A percentile compares a stretch with the other conserved stretches of the same genome.
Evolutionary conservation across 805 yeast genomes (phyloP).

Genomic region (Nakazawaea holstii): DNA sequence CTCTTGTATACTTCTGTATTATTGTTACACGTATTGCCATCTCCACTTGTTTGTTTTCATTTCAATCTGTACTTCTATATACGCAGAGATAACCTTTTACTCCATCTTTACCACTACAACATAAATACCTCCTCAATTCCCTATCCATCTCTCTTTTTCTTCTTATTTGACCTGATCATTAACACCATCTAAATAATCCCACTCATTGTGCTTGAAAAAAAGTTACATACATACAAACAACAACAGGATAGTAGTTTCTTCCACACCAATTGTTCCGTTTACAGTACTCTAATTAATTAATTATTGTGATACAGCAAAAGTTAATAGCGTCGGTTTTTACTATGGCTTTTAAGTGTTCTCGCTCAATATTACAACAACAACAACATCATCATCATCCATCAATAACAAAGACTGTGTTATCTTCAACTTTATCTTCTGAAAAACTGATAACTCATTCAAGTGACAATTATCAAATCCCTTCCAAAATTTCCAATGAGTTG

Average conservation of each 20-base stretch:
- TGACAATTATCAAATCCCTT: background rate
- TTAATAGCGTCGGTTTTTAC: too few relatives aligned
- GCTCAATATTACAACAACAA: background rate
- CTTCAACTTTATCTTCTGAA: background rate
- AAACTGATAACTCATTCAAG: background rate
- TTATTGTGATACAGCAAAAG: too few relatives aligned
- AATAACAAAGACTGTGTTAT: background rate
- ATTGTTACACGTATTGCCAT: background rate
- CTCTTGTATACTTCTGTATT: too few relatives aligned
- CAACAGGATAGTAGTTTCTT: background rate
- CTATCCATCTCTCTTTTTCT: too few relatives aligned
- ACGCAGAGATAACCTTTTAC: too few relatives aligned
- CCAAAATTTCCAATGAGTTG: background rate
- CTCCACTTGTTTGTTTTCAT: slow-evolving; percentile 3
- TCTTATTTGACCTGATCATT: too few relatives aligned
- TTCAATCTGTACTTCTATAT: background rate
- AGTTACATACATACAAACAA: too few relatives aligned
- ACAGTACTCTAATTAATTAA: too few relatives aligned
- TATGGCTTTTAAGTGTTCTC: background rate
- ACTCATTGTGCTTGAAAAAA: too few relatives aligned
- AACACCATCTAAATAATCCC: too few relatives aligned
- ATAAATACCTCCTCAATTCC: background rate
- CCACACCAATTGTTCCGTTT: background rate
- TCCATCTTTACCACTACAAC: background rate
- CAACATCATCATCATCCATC: background rate